Conservation (phyloP, 495 filamentous ascomycete genomes). For the Pyrenula aspistea region DNA sequence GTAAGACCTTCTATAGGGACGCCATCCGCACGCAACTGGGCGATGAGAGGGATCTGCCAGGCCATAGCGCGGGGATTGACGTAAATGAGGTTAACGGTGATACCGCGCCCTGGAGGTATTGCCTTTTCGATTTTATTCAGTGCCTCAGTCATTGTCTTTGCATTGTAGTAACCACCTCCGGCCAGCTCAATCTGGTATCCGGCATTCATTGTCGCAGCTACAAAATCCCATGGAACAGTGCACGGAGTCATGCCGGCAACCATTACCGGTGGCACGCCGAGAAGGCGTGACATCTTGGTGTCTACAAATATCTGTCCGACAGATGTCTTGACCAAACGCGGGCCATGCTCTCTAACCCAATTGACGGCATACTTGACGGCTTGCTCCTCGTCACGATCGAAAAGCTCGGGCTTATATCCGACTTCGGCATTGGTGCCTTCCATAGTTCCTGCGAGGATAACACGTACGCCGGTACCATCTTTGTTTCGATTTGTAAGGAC, state of each 20-base stretch:
- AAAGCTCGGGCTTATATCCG: constrained; percentile 93
- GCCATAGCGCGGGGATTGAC: constrained; percentile 92
- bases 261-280: constrained; percentile 83
- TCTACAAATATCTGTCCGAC: constrained; percentile 81
- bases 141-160: constrained; percentile 78
- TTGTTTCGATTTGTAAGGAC: constrained; percentile 98
- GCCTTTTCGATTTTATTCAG: constrained; percentile 79
- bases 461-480: constrained; percentile 90
- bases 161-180: constrained; percentile 89
- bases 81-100: constrained; percentile 91
- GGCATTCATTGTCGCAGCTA: constrained; percentile 90
- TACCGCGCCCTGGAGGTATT: constrained; percentile 83
- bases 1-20: constrained; percentile 90
- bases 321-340: constrained; percentile 75
- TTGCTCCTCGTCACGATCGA: constrained; percentile 85
- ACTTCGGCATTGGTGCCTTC: constrained; percentile 82
- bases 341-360: constrained; percentile 94
- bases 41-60: constrained; percentile 93
- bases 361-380: constrained; percentile 94
- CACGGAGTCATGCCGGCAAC: constrained; percentile 94
- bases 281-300: constrained; percentile 91
- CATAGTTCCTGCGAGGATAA: constrained; percentile 84
- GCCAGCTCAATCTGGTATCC: constrained; percentile 89
- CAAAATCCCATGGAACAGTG: constrained; percentile 91
- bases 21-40: constrained; percentile 71